Evolutionary conservation across 345 rosid species (phyloP).

Genomic region (Camelina laxa): DNA sequence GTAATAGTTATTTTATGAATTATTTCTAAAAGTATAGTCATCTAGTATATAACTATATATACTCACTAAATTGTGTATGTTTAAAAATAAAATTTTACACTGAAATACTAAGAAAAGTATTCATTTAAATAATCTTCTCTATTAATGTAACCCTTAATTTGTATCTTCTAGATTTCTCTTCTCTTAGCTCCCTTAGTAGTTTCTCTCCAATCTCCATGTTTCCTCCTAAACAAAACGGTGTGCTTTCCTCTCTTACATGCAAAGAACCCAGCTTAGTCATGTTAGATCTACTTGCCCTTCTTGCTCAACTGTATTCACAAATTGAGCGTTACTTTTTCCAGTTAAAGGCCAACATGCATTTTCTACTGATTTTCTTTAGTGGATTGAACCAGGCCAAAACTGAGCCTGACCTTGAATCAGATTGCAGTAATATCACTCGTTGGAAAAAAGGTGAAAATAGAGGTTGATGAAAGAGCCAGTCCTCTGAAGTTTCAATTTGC

Average conservation of each 20-base stretch:
- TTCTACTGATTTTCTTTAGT: background rate
- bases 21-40: too few species aligned
- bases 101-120: background rate
- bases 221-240: background rate
- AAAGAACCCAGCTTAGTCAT: background rate
- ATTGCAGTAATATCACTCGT: background rate
- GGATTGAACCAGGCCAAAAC: background rate
- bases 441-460: background rate
- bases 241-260: background rate
- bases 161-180: background rate
- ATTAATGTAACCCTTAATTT: background rate
- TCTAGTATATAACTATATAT: too few species aligned
- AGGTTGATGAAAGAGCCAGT: constrained; percentile 8
- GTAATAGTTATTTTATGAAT: too few species aligned
- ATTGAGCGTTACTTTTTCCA: too few species aligned
- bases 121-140: background rate
- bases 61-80: background rate
- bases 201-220: background rate
- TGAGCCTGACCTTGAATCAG: background rate
- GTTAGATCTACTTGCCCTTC: too few species aligned
- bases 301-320: background rate
- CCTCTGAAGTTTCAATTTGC: background rate
- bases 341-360: too few species aligned
- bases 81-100: too few species aligned
- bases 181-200: background rate